phyloP scores from a whole-genome alignment of 2,329 filamentous ascomycete genomes.

The Sordariomycetes sp. region DNA sequence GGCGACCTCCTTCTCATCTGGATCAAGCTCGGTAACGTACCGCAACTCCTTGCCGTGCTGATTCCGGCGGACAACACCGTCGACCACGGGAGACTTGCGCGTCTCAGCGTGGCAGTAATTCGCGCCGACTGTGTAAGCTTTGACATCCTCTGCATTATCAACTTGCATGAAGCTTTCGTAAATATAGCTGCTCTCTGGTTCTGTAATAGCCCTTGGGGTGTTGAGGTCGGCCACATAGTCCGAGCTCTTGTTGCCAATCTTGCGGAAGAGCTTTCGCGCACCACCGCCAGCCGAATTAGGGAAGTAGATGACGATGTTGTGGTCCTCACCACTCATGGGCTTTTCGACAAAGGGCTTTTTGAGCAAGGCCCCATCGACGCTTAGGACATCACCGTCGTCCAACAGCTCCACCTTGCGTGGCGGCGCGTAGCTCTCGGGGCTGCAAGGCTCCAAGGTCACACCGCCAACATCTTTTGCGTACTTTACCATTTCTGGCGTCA shows the following conservation, averaged over 20 bases:
- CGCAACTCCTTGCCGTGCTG: slow-evolving; percentile 95
- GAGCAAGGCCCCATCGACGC: slow-evolving; percentile 74
- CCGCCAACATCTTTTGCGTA: slow-evolving; percentile 76
- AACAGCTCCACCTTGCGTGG: slow-evolving; percentile 72
- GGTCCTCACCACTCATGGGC: slow-evolving; percentile 94
- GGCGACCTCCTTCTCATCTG: slow-evolving; percentile 78
- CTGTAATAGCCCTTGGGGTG: slow-evolving; percentile 71
- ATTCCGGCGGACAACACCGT: slow-evolving; percentile 90
- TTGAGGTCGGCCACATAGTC: slow-evolving; percentile 76
- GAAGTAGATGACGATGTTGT: slow-evolving; percentile 98
- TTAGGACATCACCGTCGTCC: slow-evolving; percentile 82
- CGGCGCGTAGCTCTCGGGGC: slow-evolving; percentile 51
- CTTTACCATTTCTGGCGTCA: slow-evolving; percentile 71
- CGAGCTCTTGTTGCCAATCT: slow-evolving; percentile 98
- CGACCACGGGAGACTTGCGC: slow-evolving; percentile 91
- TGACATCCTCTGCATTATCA: slow-evolving; percentile 96
- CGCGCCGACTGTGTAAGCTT: slow-evolving; percentile 93
- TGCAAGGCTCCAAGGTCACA: slow-evolving; percentile 61
- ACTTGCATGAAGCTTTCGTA: slow-evolving; percentile 97
- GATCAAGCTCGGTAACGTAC: slow-evolving; percentile 78
- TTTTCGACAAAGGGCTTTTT: slow-evolving; percentile 97
- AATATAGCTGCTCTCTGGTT: slow-evolving; percentile 76
- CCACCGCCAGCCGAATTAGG: slow-evolving; percentile 80
- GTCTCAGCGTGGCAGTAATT: slow-evolving; percentile 95
- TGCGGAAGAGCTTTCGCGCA: slow-evolving; percentile 85